Evolutionary conservation across 129 eudicot genomes (phyloP).

Genomic region (Kitagawia praeruptora): DNA sequence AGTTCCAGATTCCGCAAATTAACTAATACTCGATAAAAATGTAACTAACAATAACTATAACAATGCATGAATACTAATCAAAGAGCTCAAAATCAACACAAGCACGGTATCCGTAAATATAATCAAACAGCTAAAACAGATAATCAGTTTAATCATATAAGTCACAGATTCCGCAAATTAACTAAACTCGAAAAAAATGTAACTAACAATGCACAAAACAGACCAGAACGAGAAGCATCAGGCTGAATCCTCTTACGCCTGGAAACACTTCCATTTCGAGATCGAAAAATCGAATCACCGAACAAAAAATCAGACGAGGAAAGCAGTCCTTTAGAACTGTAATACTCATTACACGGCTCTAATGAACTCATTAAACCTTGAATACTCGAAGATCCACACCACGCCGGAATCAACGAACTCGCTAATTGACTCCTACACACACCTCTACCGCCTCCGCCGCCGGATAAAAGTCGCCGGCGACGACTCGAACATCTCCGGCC

Average conservation of each 20-base stretch:
- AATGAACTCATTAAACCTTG: conserved; percentile 29
- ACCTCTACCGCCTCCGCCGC: not conserved
- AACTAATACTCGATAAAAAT: too few species aligned
- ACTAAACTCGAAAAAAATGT: not conserved
- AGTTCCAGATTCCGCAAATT: too few species aligned
- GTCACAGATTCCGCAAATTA: too few species aligned
- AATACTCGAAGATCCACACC: conserved; percentile 18
- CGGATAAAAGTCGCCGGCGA: conserved; percentile 16
- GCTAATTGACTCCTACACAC: not conserved
- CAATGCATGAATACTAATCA: too few species aligned
- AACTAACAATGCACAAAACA: not conserved
- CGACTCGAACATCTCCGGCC: not conserved
- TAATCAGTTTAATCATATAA: not conserved
- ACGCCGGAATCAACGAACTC: not conserved
- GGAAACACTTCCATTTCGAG: conserved; percentile 18
- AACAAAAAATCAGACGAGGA: conserved; percentile 18
- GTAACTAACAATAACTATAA: too few species aligned
- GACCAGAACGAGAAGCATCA: conserved; percentile 13
- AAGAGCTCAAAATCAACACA: too few species aligned
- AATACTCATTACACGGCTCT: conserved; percentile 31
- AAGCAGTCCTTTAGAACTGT: not conserved
- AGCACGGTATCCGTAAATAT: too few species aligned
- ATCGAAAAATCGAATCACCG: conserved; percentile 17
- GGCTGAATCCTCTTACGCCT: conserved; percentile 14
- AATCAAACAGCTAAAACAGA: not conserved